Conservation (phyloP, 225 moss, liverwort and hornwort genomes). For the Pleurozium schreberi region DNA sequence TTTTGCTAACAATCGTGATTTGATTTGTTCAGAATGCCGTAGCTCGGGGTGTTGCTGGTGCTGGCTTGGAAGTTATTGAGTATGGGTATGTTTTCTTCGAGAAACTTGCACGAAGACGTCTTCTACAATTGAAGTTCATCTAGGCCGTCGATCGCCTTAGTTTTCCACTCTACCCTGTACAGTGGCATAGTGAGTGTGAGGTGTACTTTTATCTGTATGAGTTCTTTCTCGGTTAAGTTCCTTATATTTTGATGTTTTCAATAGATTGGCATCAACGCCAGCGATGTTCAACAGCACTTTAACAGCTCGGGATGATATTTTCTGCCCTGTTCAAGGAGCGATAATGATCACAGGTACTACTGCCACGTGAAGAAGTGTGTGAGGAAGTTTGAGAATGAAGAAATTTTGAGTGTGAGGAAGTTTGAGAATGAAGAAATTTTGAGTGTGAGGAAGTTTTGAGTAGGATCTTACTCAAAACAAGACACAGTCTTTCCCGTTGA, state of each 20-base stretch:
- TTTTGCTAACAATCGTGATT: not conserved
- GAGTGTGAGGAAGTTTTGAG: not conserved
- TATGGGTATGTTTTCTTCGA: constrained; percentile 54
- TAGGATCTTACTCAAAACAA: not conserved
- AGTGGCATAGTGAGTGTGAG: not conserved
- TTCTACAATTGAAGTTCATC: not conserved
- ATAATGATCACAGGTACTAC: constrained; percentile 82
- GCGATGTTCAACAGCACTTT: constrained; percentile 99
- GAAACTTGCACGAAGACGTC: not conserved
- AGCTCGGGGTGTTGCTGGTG: constrained; percentile 59
- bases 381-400: not conserved
- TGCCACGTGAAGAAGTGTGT: not conserved
- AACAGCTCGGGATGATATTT: constrained; percentile 46
- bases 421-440: not conserved
- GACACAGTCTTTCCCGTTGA: not conserved
- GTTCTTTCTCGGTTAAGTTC: not conserved
- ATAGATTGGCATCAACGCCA: constrained; percentile 91
- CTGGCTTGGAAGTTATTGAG: constrained; percentile 72
- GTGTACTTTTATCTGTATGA: not conserved
- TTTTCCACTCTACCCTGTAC: not conserved
- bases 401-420: not conserved
- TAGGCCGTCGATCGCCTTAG: not conserved
- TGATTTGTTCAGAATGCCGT: constrained; percentile 64
- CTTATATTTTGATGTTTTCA: not conserved
- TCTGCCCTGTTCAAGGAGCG: constrained; percentile 83